Conservation (phyloP, 768 basidiomycete species). For the Leccinum aurantiacum region DNA sequence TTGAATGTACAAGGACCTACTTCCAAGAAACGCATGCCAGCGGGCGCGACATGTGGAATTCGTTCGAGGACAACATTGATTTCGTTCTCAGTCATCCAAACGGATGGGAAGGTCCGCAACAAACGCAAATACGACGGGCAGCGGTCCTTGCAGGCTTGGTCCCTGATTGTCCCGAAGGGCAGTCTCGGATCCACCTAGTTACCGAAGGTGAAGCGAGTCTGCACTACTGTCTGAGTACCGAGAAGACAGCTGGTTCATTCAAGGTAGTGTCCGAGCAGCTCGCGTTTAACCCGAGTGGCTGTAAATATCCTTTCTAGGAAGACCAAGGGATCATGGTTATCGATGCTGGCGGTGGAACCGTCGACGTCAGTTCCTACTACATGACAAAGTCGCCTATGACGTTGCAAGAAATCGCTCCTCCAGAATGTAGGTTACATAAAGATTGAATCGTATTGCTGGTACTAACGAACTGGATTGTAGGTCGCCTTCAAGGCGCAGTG, state of each 20-base stretch:
- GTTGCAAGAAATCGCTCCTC: slow-evolving; percentile 50
- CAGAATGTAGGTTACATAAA: slow-evolving; percentile 37
- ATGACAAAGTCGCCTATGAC: slow-evolving; percentile 32
- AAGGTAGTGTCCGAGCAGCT: slow-evolving; percentile 14
- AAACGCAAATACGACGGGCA: slow-evolving; percentile 44
- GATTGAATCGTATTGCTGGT: background rate
- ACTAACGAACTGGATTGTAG: slow-evolving; percentile 30
- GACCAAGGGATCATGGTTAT: slow-evolving; percentile 52
- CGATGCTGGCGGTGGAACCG: slow-evolving; percentile 64
- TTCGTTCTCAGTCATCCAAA: slow-evolving; percentile 50
- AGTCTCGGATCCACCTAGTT: slow-evolving; percentile 42
- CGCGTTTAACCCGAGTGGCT: background rate
- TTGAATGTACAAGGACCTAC: slow-evolving; percentile 41
- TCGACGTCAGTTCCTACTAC: slow-evolving; percentile 58
- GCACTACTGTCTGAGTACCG: slow-evolving; percentile 46
- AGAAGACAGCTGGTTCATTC: slow-evolving; percentile 31
- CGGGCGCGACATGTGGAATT: slow-evolving; percentile 42
- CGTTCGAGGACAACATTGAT: slow-evolving; percentile 41
- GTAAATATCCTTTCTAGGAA: slow-evolving; percentile 27
- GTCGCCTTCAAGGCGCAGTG: slow-evolving; percentile 50
- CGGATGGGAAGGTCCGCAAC: slow-evolving; percentile 48
- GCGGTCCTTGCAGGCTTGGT: slow-evolving; percentile 43
- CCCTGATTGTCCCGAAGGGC: slow-evolving; percentile 36
- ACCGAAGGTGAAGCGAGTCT: slow-evolving; percentile 56
- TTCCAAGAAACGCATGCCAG: slow-evolving; percentile 47